Evolutionary conservation across 257 asterid genomes (phyloP), one percentile per base, ranked within the genome.

Genomic region (Echites panduratus): DNA sequence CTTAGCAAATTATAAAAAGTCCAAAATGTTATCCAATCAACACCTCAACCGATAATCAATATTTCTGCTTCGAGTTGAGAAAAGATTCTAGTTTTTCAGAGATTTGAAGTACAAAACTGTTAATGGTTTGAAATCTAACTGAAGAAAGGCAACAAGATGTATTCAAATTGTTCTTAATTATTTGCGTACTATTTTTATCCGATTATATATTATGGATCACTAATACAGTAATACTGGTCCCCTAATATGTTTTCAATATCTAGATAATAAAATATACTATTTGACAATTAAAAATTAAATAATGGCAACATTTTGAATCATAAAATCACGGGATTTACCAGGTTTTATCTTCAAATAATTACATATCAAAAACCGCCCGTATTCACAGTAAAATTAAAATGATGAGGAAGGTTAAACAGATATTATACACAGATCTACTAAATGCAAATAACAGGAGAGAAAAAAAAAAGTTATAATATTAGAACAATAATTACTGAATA

Each of bases 401-500:
- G 35, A 43, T 4, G 24, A 20, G 17, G 9, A 47, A 47, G 61
- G 19, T 62, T 10, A 68, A 56, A 43, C 17, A 35, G 7, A 24
- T 50, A 9, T 11, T 26, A 32, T 45, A 72, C 35, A 45, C 35
- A 72, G 75, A 71, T 71, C 75, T 71, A 56, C 6, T 16, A 67
- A 72, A 24, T 16, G n/a, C 59, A 32, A 70, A 68, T n/a, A 70
- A 59, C n/a, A 50, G 17, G n/a, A 48, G 17, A 16, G 8, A 16
- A 22, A 35, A 16, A 12, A 10, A 11, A 54, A 32, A 20, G 56
- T 58, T 63, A 44, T 29, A 29, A 45, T 43, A 40, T 24, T 2
- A 40, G 57, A 43, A 52, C 0, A 19, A 52, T 17, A 52, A 50
- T 16, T 0, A 69, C 20, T 29, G 70, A 45, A 32, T 1, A 32